Evolutionary conservation across 2,329 filamentous ascomycete genomes (phyloP).

Genomic region (Albophoma yamanashiensis): DNA sequence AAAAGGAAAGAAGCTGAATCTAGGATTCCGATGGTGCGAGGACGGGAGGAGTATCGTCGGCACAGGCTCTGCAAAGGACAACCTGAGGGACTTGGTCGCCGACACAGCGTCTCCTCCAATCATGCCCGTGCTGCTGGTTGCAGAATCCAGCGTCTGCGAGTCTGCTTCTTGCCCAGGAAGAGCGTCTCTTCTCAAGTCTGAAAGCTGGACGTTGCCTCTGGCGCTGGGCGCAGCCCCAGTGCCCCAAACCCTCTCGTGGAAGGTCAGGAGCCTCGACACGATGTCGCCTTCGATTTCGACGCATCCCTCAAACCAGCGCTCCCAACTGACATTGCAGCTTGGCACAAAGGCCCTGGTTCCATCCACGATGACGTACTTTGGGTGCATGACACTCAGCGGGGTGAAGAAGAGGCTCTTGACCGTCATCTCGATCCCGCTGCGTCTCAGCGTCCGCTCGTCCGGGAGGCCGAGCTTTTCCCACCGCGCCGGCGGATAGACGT

Average conservation of each 20-base stretch:
- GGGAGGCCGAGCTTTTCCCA: conserved; percentile 62
- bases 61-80: conserved; percentile 15
- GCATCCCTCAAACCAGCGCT: conserved; percentile 76
- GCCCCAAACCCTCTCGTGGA: conserved; percentile 62
- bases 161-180: not conserved
- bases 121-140: conserved; percentile 4
- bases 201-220: not conserved
- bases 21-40: conserved; percentile 58
- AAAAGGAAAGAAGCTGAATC: conserved; percentile 50
- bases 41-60: conserved; percentile 62
- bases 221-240: conserved; percentile 7
- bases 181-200: not conserved
- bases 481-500: conserved; percentile 44
- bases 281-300: conserved; percentile 54
- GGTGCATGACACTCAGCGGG: conserved; percentile 80
- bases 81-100: conserved; percentile 17
- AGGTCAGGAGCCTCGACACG: conserved; percentile 50
- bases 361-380: conserved; percentile 72
- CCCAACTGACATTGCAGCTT: conserved; percentile 80
- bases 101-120: conserved; percentile 9
- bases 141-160: not conserved
- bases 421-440: conserved; percentile 52
- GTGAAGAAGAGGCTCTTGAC: conserved; percentile 72
- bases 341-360: conserved; percentile 56
- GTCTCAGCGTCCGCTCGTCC: conserved; percentile 33